Conservation (phyloP, 2,329 filamentous ascomycete genomes). For the Aspergillus sp. region DNA sequence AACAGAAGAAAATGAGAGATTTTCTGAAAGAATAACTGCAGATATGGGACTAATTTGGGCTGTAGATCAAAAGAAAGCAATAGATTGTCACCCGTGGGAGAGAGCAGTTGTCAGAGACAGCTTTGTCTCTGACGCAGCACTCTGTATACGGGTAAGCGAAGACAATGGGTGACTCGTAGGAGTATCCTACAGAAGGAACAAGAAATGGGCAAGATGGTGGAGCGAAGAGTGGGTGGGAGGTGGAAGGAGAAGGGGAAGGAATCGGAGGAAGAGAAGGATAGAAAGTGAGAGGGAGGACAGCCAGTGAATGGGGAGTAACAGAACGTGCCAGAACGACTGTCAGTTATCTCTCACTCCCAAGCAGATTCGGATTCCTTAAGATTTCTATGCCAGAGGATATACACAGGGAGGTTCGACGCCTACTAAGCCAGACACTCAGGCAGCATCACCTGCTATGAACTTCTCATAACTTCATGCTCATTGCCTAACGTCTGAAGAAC, state of each 20-base stretch:
- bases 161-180: background rate
- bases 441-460: no score
- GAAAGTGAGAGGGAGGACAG: background rate
- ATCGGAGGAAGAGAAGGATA: conserved; percentile 1
- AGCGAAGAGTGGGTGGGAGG: conserved; percentile 1
- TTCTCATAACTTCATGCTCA: no score
- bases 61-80: background rate
- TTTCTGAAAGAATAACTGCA: background rate
- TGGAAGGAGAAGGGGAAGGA: background rate
- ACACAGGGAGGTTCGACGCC: no score
- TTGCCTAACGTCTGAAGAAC: no score
- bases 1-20: background rate
- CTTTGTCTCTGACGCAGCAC: no score
- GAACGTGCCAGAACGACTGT: background rate
- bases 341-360: background rate
- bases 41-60: background rate
- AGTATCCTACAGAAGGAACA: background rate
- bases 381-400: no score
- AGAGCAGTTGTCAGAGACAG: background rate
- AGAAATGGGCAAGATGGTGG: background rate
- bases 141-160: no score
- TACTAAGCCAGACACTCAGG: no score
- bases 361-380: no score
- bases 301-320: background rate
- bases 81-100: background rate